Evolutionary conservation across 2,329 filamentous ascomycete genomes (phyloP), one percentile per base, ranked within the genome.

Genomic region (Emericellopsis cladophorae): DNA sequence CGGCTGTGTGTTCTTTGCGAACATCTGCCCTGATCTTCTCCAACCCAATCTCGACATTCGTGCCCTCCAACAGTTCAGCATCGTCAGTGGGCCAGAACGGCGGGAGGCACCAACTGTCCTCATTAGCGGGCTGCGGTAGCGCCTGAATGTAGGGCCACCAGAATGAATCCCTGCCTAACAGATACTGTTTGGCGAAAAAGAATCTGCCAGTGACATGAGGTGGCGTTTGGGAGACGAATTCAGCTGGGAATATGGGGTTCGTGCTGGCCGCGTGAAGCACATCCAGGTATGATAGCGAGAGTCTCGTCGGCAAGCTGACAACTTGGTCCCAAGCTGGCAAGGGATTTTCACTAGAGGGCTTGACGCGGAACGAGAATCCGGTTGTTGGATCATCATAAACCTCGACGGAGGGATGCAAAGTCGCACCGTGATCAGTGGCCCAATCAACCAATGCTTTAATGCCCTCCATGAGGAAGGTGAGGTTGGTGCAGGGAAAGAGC

Each of bases 91-190:
- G 65, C 72, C 81, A 87, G 48, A 78, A 79, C 1, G 79, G 65
- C 5, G 80, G 76, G 12, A 81, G 67, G 1, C 61, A 65, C 64
- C 82, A 70, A 1, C 57, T 52, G 5, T 59, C 51, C 4, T 60
- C 49, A 2, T 76, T 60, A 9, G 69, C 66, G 0, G 79, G 79
- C 44, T 76, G 73, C 1, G 83, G 81, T 1, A 88, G 65, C 0
- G 74, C 72, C 9, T 61, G 59, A 47, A 87, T 73, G 57, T 88
- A 88, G 1, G 77, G 70, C 54, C 64, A 68, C 83, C 83, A 88
- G 48, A 74, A 76, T 0, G 81, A 83, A 2, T 66, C 51, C 2
- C 58, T 42, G 2, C 72, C 73, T 2, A 69, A 58, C 26, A 86
- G 63, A 51, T 76, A 79, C 54, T 88, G 76, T 45, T 79, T 74